phyloP scores from a whole-genome alignment of 2,329 filamentous ascomycete species.

The Colletotrichum sp. region DNA sequence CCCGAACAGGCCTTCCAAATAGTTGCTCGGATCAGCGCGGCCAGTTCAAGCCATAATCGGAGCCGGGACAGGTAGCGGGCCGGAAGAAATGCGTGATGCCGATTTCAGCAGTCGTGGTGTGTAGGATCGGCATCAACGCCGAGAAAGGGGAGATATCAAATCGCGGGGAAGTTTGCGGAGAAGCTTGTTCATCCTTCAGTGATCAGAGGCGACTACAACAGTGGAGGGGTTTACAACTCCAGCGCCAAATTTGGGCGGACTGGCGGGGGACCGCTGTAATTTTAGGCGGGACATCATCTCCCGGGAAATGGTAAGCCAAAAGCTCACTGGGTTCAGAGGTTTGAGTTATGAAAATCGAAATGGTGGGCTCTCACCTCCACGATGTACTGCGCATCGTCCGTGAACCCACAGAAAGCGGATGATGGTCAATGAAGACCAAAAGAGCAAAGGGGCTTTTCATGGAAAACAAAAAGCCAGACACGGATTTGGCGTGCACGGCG shows the following conservation, averaged over 20 bases:
- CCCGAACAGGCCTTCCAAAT: background rate
- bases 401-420: background rate
- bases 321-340: background rate
- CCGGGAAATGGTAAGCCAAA: background rate
- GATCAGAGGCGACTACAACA: background rate
- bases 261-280: background rate
- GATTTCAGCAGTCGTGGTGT: background rate
- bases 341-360: accelerated
- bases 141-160: background rate
- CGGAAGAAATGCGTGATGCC: background rate
- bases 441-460: background rate
- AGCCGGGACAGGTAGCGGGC: background rate
- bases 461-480: background rate
- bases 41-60: background rate
- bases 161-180: background rate
- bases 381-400: background rate
- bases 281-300: background rate
- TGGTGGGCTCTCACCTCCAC: background rate
- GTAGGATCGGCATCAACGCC: background rate
- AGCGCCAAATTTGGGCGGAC: background rate
- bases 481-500: accelerated
- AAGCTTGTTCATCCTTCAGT: background rate
- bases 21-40: background rate
- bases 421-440: background rate
- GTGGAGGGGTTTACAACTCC: background rate